phyloP scores from a whole-genome alignment of 495 filamentous ascomycete genomes.

The Penicillium simplicissimum region DNA sequence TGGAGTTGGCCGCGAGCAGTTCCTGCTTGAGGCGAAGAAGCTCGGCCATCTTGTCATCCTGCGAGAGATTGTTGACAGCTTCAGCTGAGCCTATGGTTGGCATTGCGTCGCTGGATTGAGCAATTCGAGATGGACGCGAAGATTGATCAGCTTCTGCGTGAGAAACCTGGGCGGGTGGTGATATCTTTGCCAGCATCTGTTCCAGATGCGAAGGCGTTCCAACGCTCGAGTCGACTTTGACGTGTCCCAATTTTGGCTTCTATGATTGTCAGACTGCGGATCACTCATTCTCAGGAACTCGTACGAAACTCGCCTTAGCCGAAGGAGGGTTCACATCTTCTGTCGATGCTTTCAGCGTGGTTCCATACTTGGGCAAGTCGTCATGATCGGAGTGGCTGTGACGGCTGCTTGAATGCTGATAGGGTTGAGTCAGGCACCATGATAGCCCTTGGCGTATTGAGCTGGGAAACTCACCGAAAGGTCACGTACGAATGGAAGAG shows the following conservation, averaged over 20 bases:
- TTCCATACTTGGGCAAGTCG: conserved; percentile 43
- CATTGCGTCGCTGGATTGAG: conserved; percentile 54
- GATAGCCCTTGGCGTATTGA: not conserved
- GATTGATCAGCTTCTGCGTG: conserved; percentile 49
- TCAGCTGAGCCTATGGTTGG: conserved; percentile 41
- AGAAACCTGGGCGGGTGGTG: conserved; percentile 27
- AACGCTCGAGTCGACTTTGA: conserved; percentile 25
- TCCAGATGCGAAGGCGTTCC: conserved; percentile 39
- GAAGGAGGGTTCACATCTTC: conserved; percentile 26
- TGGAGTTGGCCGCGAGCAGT: conserved; percentile 74
- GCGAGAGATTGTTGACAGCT: conserved; percentile 12
- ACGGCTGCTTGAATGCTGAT: conserved; percentile 31
- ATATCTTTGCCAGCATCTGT: conserved; percentile 39
- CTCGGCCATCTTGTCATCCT: conserved; percentile 44
- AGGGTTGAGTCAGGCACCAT: not conserved
- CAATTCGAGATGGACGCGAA: conserved; percentile 55
- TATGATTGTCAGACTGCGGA: conserved; percentile 44
- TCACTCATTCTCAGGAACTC: not conserved
- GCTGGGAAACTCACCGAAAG: conserved; percentile 28
- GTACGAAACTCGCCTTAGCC: conserved; percentile 37
- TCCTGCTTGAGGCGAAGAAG: conserved; percentile 65
- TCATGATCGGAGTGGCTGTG: conserved; percentile 36
- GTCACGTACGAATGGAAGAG: conserved; percentile 27
- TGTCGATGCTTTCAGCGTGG: conserved; percentile 27
- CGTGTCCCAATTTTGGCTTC: conserved; percentile 54